Conservation (phyloP, 2,329 filamentous ascomycete genomes). For the Colletotrichum sp. region DNA sequence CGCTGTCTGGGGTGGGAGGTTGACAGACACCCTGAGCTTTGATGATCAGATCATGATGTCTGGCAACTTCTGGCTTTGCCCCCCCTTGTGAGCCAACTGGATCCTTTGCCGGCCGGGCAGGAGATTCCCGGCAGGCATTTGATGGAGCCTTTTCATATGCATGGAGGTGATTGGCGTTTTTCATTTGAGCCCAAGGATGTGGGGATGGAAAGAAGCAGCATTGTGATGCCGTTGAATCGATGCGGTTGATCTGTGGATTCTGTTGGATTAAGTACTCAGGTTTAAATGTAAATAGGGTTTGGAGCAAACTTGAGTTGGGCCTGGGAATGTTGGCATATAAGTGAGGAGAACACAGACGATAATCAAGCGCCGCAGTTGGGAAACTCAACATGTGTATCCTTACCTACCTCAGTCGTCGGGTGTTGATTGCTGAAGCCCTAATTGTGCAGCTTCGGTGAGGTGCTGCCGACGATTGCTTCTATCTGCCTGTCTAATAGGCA, state of each 20-base stretch:
- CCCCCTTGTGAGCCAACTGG: background rate
- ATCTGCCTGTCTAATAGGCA: background rate
- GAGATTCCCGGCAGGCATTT: background rate
- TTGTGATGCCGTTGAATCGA: background rate
- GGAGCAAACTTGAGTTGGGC: no score
- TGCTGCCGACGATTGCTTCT: background rate
- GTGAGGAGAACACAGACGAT: background rate
- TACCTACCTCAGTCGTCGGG: background rate
- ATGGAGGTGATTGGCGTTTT: background rate
- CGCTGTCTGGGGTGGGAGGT: background rate
- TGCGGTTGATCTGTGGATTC: background rate
- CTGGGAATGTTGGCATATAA: background rate
- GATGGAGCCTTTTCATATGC: background rate
- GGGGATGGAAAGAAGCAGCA: background rate
- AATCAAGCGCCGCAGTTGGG: background rate
- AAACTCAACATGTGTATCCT: background rate
- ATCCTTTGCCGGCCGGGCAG: background rate
- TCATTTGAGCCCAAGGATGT: background rate
- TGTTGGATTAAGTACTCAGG: background rate
- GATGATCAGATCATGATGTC: background rate
- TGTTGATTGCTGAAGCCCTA: background rate
- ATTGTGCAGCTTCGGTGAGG: background rate
- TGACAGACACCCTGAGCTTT: background rate
- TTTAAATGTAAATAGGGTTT: background rate
- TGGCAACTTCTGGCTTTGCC: background rate